Conservation (phyloP, 2,329 filamentous ascomycete genomes). For the Lasiodiplodia gonubiensis region DNA sequence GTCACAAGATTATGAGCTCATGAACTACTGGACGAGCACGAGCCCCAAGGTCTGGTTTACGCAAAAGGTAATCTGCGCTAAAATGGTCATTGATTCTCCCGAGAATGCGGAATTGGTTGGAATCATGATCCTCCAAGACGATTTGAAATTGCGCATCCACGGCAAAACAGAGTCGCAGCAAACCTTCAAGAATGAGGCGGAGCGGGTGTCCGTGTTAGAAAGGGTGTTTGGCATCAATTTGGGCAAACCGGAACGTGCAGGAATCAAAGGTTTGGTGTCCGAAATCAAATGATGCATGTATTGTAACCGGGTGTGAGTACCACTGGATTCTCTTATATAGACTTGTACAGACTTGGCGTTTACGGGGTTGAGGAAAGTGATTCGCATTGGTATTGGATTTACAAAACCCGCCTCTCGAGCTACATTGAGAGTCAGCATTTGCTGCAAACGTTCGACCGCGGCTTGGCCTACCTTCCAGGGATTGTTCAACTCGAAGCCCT, state of each 20-base stretch:
- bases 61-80: conserved; percentile 49
- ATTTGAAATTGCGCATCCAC: conserved; percentile 53
- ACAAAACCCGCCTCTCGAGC: conserved; percentile 48
- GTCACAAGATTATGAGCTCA: conserved; percentile 40
- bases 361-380: neutral
- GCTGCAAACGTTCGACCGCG: neutral
- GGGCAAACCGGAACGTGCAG: conserved; percentile 43
- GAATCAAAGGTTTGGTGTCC: conserved; percentile 45
- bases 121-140: conserved; percentile 49
- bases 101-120: conserved; percentile 44
- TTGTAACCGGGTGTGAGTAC: too few species aligned
- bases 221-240: conserved; percentile 53
- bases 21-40: conserved; percentile 46
- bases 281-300: conserved; percentile 35
- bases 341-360: neutral
- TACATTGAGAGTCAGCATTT: conserved; percentile 38
- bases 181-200: conserved; percentile 50
- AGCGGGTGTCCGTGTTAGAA: conserved; percentile 51
- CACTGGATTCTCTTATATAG: conserved; percentile 2
- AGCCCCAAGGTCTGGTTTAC: conserved; percentile 43
- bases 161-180: conserved; percentile 50
- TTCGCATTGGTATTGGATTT: conserved; percentile 29
- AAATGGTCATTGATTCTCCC: conserved; percentile 57
- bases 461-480: conserved; percentile 60
- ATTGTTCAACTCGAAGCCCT: conserved; percentile 70